Evolutionary conservation across 345 rosid genomes (phyloP), one percentile per base, ranked within the genome.

Genomic region (Melastoma malabathricum): DNA sequence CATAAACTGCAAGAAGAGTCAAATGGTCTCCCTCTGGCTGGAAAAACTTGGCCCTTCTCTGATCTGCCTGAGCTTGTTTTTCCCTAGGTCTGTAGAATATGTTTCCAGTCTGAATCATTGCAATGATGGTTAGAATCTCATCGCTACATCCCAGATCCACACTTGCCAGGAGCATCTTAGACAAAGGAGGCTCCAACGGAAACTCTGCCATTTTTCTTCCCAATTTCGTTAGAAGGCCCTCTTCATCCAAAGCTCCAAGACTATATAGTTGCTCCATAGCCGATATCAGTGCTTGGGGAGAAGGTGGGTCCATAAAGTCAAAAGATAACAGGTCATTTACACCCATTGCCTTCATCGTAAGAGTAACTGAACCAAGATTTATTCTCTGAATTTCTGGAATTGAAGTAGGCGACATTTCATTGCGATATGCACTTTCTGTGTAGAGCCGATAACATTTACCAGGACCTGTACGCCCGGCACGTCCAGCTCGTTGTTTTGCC

Each of bases 121-220:
- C 73, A 49, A 90, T 86, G 34, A 86, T 86, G 1, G 89, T 90
- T 43, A 90, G 73, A 16, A 90, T 80, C 79, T 90, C 98, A 63
- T 86, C 96, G 43, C 96, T 90, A 62, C 98, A 86, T 8, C 94
- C 98, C 25, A 90, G 81, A 62, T 90, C 94, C 47, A 83, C 96
- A 76, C 96, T 86, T 8, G 96, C 96, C 31, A 90, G 74, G 48
- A 90, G 71, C 96, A 90, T 90, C 68, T 90, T 90, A 0, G 96
- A 86, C 22, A 90, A 62, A 3, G 89, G 96, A 1, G 94, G 98
- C 0, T 90, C 98, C 46, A 90, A 66, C 64, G 98, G 98, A 71
- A 90, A 90, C 61, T 83, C 96, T 0, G 98, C 98, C 94, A 90
- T 90, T 75, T 83, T 80, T 66, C 94, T 86, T 44, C 98, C 98